Evolutionary conservation across 495 filamentous ascomycete species (phyloP).

Genomic region (Tuber microsphaerosporum): DNA sequence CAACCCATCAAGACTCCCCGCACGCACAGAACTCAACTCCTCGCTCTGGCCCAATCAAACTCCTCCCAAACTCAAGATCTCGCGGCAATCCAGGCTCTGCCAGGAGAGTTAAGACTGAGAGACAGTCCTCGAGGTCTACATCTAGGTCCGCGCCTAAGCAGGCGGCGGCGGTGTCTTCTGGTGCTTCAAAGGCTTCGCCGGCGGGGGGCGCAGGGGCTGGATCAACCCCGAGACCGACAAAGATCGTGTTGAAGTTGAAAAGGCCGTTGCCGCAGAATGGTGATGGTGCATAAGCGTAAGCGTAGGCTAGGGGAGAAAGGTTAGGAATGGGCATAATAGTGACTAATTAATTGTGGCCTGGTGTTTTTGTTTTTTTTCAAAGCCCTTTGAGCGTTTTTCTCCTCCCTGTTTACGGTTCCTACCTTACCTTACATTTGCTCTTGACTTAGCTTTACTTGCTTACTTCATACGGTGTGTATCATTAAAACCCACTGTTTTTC

Average conservation of each 20-base stretch:
- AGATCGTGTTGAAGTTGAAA: slow-evolving; percentile 36
- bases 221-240: slow-evolving; percentile 25
- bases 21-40: neutral
- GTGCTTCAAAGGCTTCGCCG: slow-evolving; percentile 17
- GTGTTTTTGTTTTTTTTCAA: slow-evolving; percentile 1
- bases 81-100: slow-evolving; percentile 24
- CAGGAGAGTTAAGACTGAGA: slow-evolving; percentile 18
- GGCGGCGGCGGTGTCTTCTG: slow-evolving; percentile 5
- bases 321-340: slow-evolving; percentile 16
- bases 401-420: neutral
- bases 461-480: slow-evolving; percentile 6
- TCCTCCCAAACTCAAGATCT: slow-evolving; percentile 32
- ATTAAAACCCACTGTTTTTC: slow-evolving; percentile 5
- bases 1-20: slow-evolving; percentile 15
- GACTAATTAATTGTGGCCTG: slow-evolving; percentile 19
- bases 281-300: neutral
- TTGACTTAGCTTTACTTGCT: slow-evolving; percentile 9
- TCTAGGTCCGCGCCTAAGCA: slow-evolving; percentile 34
- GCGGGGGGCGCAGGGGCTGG: slow-evolving; percentile 19
- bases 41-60: slow-evolving; percentile 24
- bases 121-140: slow-evolving; percentile 18
- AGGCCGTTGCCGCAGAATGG: slow-evolving; percentile 30
- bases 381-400: neutral
- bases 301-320: neutral
- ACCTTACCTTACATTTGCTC: slow-evolving; percentile 10